phyloP scores from a whole-genome alignment of 1,284 basidiomycete species.

The Abortiporus biennis region DNA sequence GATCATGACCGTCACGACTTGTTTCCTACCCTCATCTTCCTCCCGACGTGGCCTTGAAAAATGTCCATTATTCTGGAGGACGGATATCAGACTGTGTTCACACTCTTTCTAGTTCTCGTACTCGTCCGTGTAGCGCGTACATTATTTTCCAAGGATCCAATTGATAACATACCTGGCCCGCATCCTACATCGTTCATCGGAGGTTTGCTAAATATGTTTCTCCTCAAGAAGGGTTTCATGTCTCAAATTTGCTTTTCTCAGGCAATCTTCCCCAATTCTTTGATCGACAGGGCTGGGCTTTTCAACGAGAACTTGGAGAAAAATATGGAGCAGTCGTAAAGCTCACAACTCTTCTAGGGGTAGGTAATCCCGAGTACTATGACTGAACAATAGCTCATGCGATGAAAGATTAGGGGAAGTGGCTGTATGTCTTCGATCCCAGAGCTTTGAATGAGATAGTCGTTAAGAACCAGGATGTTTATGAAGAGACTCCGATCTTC shows the following conservation, averaged over 20 bases:
- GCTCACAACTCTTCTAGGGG: not conserved
- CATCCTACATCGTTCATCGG: slow-evolving; percentile 2
- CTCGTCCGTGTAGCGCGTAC: no score
- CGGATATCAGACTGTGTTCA: no score
- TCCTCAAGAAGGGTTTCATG: no score
- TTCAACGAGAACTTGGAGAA: slow-evolving; percentile 1
- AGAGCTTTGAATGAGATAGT: slow-evolving; percentile 2
- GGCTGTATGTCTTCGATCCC: slow-evolving; percentile 4
- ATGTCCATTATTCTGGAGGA: no score
- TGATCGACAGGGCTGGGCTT: slow-evolving; percentile 4
- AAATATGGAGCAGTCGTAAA: slow-evolving; percentile 4
- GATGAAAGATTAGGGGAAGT: not conserved
- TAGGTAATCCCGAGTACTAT: not conserved
- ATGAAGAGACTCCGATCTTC: slow-evolving; percentile 3
- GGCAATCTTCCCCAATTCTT: slow-evolving; percentile 4
- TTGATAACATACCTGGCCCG: slow-evolving; percentile 11
- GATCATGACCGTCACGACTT: no score
- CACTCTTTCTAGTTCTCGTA: no score
- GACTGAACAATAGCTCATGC: not conserved
- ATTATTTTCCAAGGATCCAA: not conserved
- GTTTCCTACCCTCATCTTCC: no score
- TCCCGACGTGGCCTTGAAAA: no score
- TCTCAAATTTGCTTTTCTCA: not conserved
- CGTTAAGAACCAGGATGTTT: slow-evolving; percentile 5
- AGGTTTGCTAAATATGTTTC: no score